Percentiles rank a stretch among this genome's conserved stretches.
These are phyloP conservation scores for Phialemonium atrogriseum DNA, from an alignment of 2,329 filamentous ascomycete species.

Conservation along the genomic window DNA sequence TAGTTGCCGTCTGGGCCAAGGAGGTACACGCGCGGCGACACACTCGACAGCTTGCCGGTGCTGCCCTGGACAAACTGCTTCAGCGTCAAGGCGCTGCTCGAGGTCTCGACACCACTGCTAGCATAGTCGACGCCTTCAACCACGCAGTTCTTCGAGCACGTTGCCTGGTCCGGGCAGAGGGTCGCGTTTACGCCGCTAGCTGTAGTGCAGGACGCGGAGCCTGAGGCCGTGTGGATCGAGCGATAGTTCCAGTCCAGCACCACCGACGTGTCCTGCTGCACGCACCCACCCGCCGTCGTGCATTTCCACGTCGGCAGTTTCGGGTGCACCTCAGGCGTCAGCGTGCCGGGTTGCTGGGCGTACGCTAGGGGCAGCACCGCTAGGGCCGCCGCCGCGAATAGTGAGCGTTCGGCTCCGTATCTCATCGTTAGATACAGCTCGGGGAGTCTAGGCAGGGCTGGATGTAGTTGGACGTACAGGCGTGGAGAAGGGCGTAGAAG, in stretches of 20 bases:
- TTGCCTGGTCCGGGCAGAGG: conserved; percentile 31
- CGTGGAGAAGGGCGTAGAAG: background rate
- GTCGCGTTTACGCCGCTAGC: conserved; percentile 19
- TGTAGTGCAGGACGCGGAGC: conserved; percentile 15
- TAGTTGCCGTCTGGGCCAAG: conserved; percentile 41
- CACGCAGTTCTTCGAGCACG: conserved; percentile 39
- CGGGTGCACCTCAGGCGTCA: conserved; percentile 30
- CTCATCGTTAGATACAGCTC: too few relatives aligned
- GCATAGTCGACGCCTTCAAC: conserved; percentile 38
- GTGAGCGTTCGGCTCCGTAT: background rate
- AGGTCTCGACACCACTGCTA: conserved; percentile 14
- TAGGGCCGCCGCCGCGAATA: conserved; percentile 1
- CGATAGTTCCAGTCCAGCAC: conserved; percentile 33
- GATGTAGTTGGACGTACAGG: background rate
- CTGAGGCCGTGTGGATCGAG: conserved; percentile 25
- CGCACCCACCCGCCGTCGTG: conserved; percentile 33
- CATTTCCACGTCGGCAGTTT: conserved; percentile 35
- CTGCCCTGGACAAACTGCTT: conserved; percentile 15
- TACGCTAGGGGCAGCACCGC: conserved; percentile 10
- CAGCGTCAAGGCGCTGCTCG: conserved; percentile 17
- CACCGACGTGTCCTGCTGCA: conserved; percentile 28
- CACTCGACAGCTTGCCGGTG: conserved; percentile 9
- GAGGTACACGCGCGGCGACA: conserved; percentile 44
- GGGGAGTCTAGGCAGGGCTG: too few relatives aligned
- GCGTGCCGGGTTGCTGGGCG: conserved; percentile 18